A percentile compares a stretch with the other conserved stretches of the same genome.
phyloP scores from a whole-genome alignment of 169 alveolate genomes.

The Babesia bigemina region DNA sequence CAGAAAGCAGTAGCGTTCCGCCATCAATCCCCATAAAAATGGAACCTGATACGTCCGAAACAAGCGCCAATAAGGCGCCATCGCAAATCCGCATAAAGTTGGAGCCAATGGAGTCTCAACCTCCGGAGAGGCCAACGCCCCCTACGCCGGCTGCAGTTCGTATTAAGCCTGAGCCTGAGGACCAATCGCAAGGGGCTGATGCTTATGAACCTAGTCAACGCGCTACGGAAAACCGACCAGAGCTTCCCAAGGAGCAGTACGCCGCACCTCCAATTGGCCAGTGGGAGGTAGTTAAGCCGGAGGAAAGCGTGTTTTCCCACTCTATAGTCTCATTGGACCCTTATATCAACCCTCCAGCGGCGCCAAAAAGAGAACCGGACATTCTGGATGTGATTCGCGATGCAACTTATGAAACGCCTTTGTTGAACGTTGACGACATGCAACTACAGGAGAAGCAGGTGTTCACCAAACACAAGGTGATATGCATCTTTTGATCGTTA shows the following conservation, averaged over 20 bases:
- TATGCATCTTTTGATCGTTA: background rate
- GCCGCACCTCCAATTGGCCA: slow-evolving; percentile 54
- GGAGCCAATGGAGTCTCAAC: background rate
- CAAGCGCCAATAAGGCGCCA: background rate
- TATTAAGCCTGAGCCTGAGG: slow-evolving; percentile 24
- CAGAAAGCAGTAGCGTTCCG: background rate
- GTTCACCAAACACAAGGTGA: slow-evolving; percentile 9
- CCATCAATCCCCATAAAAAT: background rate
- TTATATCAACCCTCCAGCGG: slow-evolving; percentile 19
- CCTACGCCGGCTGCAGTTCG: background rate
- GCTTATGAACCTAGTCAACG: background rate
- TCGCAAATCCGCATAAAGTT: slow-evolving; percentile 38
- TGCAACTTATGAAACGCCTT: slow-evolving; percentile 36
- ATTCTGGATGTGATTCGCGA: slow-evolving; percentile 23
- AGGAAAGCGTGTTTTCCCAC: slow-evolving; percentile 60
- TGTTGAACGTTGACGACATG: slow-evolving; percentile 43
- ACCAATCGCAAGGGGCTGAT: slow-evolving; percentile 4
- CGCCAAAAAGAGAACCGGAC: slow-evolving; percentile 19
- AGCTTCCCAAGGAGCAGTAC: background rate
- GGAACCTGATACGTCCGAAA: background rate
- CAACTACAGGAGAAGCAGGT: slow-evolving; percentile 39
- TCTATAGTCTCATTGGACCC: slow-evolving; percentile 47
- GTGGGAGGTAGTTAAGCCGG: slow-evolving; percentile 66
- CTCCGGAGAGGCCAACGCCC: background rate
- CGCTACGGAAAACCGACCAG: background rate